Evolutionary conservation across 352 stramenopile genomes (phyloP).

Genomic region (Thraustotheca clavata): DNA sequence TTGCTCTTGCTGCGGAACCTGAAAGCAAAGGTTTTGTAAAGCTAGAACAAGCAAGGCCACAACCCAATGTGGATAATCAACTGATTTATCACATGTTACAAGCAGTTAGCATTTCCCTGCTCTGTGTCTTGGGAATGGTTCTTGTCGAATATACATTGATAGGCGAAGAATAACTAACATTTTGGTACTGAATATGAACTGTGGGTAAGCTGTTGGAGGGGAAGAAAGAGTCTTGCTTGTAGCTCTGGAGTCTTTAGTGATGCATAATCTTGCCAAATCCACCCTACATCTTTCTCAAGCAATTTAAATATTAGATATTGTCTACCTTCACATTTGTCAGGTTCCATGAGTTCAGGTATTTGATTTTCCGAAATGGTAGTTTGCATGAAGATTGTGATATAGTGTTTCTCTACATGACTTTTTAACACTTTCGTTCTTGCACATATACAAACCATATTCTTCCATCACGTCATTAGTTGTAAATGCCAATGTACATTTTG

Average conservation of each 20-base stretch:
- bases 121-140: neutral
- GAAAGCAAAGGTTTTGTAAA: no score
- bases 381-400: constrained; percentile 83
- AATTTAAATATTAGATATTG: neutral
- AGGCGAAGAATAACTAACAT: neutral
- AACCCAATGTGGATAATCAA: no score
- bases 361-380: constrained; percentile 41
- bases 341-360: constrained; percentile 64
- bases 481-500: constrained; percentile 39
- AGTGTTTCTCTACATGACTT: constrained; percentile 45
- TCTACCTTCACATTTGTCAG: constrained; percentile 56
- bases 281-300: constrained; percentile 28
- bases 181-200: constrained; percentile 21
- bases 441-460: constrained; percentile 31
- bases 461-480: constrained; percentile 80
- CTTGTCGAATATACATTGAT: neutral
- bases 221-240: constrained; percentile 44
- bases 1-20: no score
- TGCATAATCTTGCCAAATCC: constrained; percentile 54
- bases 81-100: neutral
- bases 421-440: neutral
- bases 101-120: neutral
- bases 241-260: constrained; percentile 44
- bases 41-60: no score
- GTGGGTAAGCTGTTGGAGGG: constrained; percentile 53